Evolutionary conservation across 768 basidiomycete species (phyloP).

Genomic region (Lactarius indigo): DNA sequence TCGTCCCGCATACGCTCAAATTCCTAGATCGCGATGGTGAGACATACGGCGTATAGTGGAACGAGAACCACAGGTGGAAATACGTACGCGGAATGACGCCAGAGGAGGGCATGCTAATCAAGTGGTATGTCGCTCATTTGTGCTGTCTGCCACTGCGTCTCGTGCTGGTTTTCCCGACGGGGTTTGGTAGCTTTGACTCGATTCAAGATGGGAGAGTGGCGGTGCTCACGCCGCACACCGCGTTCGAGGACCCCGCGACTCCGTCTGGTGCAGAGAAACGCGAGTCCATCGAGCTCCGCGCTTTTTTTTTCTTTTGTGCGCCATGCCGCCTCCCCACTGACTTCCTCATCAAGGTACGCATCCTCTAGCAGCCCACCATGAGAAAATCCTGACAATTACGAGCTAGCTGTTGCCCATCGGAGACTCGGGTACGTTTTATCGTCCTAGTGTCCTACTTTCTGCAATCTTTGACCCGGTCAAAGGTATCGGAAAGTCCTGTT

Average conservation of each 20-base stretch:
- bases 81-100: too few relatives aligned
- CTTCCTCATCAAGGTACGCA: conserved; percentile 85
- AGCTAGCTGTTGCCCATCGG: conserved; percentile 88
- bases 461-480: not conserved
- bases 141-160: too few relatives aligned
- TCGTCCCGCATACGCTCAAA: conserved; percentile 37
- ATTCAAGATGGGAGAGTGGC: too few relatives aligned
- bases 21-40: conserved; percentile 45
- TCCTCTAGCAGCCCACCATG: not conserved
- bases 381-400: conserved; percentile 22
- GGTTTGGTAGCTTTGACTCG: too few relatives aligned
- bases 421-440: conserved; percentile 68
- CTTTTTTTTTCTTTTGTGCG: conserved; percentile 36
- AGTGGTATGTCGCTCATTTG: too few relatives aligned
- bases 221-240: too few relatives aligned
- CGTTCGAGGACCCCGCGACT: conserved; percentile 52
- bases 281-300: conserved; percentile 54
- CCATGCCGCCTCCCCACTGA: conserved; percentile 90
- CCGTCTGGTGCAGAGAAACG: conserved; percentile 40
- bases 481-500: conserved; percentile 96
- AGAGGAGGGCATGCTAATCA: too few relatives aligned
- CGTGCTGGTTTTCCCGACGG: too few relatives aligned
- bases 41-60: conserved; percentile 39
- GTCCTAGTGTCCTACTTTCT: not conserved
- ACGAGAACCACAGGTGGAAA: too few relatives aligned